Base-by-base conservation (phyloP, 2,329 filamentous ascomycete species). In the Pseudophaeomoniella oleicola region DNA sequence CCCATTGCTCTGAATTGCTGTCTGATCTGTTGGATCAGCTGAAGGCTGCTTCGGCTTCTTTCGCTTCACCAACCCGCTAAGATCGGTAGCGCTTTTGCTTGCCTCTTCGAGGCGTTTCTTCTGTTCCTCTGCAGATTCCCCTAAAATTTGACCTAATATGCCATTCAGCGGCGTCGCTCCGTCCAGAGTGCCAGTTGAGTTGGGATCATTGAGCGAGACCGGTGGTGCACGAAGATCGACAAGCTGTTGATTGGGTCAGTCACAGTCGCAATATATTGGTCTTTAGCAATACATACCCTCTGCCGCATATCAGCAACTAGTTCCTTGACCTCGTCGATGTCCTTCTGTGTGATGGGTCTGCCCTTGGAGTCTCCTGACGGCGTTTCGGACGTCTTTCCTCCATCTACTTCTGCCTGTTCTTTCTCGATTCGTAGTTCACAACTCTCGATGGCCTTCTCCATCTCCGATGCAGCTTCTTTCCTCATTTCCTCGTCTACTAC, bases 271-370 rank as follows among this genome's bases (percentile, higher is more conserved):
- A 30, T n/a, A 12, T 11, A 17, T 34, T 14, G 27, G 18, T 15
- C 30, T 34, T 35, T 13, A 10, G 34, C 3, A 38, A 16, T 35
- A 50, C 59, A 55, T 53, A 71, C 66, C 42, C 72, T 27, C 47
- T 71, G 66, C 46, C 74, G 62, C 64, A 79, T 75, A 36, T 78
- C 75, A 15, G 62, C 60, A 3, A 77, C 54, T 52, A 78, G 74
- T 31, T 74, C 68, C 45, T 69, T 70, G 15, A 76, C 71, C 38
- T 78, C 73, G 4, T 62, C 59, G 42, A 78, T 68, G 37, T 57
- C 58, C 19, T 27, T 27, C 22, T 27, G 22, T 9, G 22, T 27
- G 22, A 27, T n/a, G n/a, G 22, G 9, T 27, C n/a, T 27, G 22
- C 22, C 22, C 35, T 54, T 55, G 36, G 57, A 55, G 41, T 62